A percentile compares a stretch with the other conserved stretches of the same genome.
These are phyloP conservation scores for Xanthoconium purpureum DNA, from an alignment of 768 basidiomycete species.

Conservation along the genomic window DNA sequence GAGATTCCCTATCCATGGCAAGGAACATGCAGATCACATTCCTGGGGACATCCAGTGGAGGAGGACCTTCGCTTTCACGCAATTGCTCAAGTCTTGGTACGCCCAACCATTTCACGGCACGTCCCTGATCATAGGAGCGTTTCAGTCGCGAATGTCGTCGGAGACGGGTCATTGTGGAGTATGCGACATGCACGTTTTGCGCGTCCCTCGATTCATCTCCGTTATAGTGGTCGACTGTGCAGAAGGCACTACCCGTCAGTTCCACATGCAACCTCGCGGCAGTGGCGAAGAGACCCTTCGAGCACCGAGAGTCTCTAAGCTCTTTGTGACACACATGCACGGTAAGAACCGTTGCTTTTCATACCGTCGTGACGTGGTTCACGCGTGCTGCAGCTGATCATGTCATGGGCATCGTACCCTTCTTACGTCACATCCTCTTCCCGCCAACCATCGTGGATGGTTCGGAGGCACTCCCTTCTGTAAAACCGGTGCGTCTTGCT, in stretches of 20 bases:
- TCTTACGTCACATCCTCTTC: slow-evolving; percentile 58
- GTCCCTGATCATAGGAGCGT: slow-evolving; percentile 3
- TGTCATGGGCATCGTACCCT: slow-evolving; percentile 67
- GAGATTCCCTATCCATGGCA: slow-evolving; percentile 27
- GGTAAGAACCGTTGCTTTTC: slow-evolving; percentile 36
- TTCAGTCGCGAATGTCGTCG: slow-evolving; percentile 52
- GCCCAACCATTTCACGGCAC: background rate
- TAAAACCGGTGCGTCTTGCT: slow-evolving; percentile 10
- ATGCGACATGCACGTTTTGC: slow-evolving; percentile 20
- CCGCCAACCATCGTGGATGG: slow-evolving; percentile 34
- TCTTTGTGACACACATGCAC: slow-evolving; percentile 88
- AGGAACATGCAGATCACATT: slow-evolving; percentile 60
- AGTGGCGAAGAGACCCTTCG: slow-evolving; percentile 34
- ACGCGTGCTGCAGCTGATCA: slow-evolving; percentile 54
- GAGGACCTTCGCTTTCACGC: slow-evolving; percentile 69
- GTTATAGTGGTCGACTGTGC: slow-evolving; percentile 77
- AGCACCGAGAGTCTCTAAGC: slow-evolving; percentile 51
- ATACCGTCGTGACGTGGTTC: background rate
- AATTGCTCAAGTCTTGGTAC: slow-evolving; percentile 66
- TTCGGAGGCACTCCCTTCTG: slow-evolving; percentile 7
- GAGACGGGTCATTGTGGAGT: slow-evolving; percentile 68
- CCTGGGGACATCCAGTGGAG: slow-evolving; percentile 73
- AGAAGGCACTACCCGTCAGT: slow-evolving; percentile 74
- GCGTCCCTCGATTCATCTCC: slow-evolving; percentile 1
- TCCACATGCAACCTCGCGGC: slow-evolving; percentile 49